A percentile compares a stretch with the other conserved stretches of the same genome.
These are phyloP conservation scores for Yamadazyma epiphylla DNA, from an alignment of 1,139 yeast species.

Conservation along the genomic window DNA sequence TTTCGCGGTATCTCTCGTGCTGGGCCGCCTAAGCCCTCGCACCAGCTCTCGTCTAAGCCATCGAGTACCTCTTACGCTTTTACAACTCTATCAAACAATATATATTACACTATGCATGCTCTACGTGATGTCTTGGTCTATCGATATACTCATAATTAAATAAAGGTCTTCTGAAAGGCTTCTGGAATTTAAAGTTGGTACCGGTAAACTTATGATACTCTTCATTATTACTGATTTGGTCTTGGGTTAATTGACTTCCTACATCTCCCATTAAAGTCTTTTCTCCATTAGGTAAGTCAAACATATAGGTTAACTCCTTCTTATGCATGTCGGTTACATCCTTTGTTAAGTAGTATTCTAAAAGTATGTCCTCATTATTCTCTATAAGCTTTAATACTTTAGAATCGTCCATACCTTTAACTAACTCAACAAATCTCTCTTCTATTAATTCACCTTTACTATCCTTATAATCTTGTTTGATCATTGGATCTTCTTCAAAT, in stretches of 20 bases:
- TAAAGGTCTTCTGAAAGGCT: slow-evolving; percentile 25
- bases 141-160: slow-evolving; percentile 28
- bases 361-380: slow-evolving; percentile 16
- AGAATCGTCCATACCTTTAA: slow-evolving; percentile 19
- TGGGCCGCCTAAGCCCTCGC: too few relatives aligned
- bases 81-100: background rate
- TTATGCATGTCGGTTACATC: slow-evolving; percentile 29
- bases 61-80: too few relatives aligned
- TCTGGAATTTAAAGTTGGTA: slow-evolving; percentile 20
- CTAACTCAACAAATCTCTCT: slow-evolving; percentile 11
- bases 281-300: slow-evolving; percentile 18
- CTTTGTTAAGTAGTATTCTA: slow-evolving; percentile 27
- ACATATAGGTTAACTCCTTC: slow-evolving; percentile 24
- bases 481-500: slow-evolving; percentile 14
- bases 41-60: too few relatives aligned
- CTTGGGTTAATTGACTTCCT: slow-evolving; percentile 7
- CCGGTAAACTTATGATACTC: slow-evolving; percentile 10
- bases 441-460: slow-evolving; percentile 10
- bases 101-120: background rate
- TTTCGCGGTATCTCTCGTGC: too few relatives aligned
- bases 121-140: slow-evolving; percentile 8
- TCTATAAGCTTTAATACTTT: slow-evolving; percentile 25
- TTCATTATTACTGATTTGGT: slow-evolving; percentile 8
- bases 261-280: slow-evolving; percentile 9
- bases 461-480: slow-evolving; percentile 13